phyloP scores from a whole-genome alignment of 768 basidiomycete species.

The Agrocybe praecox region DNA sequence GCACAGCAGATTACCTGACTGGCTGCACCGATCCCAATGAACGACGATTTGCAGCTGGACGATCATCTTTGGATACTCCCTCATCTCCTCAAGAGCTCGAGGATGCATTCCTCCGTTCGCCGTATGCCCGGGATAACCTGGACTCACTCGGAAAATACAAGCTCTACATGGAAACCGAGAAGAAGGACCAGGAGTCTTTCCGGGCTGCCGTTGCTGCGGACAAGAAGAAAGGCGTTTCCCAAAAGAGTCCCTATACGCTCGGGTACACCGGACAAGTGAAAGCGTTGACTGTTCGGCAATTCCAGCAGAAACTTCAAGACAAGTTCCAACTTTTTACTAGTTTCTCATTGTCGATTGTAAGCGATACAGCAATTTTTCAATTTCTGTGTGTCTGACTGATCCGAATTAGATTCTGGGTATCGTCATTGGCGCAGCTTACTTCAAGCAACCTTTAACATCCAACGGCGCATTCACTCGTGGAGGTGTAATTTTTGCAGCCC shows the following conservation, averaged over 20 bases:
- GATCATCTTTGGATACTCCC: conserved; percentile 59
- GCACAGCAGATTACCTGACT: conserved; percentile 84
- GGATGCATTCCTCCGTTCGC: conserved; percentile 55
- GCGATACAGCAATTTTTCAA: neutral
- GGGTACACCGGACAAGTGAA: conserved; percentile 75
- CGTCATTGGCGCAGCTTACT: conserved; percentile 75
- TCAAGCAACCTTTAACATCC: conserved; percentile 70
- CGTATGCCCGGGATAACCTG: conserved; percentile 43
- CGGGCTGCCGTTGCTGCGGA: conserved; percentile 72
- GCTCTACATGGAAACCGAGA: conserved; percentile 55
- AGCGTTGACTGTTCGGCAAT: conserved; percentile 72
- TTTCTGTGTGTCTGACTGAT: neutral
- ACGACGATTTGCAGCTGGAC: conserved; percentile 72
- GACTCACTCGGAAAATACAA: conserved; percentile 59
- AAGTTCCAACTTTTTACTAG: conserved; percentile 77
- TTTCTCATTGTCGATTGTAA: conserved; percentile 58
- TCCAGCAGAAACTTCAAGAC: conserved; percentile 75
- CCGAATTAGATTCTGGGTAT: conserved; percentile 50
- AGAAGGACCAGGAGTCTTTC: conserved; percentile 75
- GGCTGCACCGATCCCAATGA: conserved; percentile 86
- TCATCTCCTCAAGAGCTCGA: conserved; percentile 72
- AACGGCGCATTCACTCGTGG: conserved; percentile 88
- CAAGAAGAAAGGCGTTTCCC: conserved; percentile 77
- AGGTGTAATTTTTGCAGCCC: conserved; percentile 69
- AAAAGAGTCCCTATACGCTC: conserved; percentile 82